Conservation (phyloP, 2,329 filamentous ascomycete species). For the Beauveria rudraprayagi region DNA sequence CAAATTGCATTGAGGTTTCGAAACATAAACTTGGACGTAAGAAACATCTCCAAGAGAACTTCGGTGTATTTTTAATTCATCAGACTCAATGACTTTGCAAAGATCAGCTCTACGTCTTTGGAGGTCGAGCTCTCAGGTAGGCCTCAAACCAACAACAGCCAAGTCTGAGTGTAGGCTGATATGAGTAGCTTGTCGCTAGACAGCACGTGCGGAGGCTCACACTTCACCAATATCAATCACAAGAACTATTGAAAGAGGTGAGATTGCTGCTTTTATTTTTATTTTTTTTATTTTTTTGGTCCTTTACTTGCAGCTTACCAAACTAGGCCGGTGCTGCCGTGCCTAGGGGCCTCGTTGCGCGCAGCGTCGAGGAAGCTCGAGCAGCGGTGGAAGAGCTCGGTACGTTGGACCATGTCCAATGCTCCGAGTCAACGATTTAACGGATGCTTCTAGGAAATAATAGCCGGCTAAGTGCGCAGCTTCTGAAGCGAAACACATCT, state of each 20-base stretch:
- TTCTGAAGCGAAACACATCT: conserved; percentile 14
- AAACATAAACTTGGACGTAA: background rate
- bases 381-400: conserved; percentile 18
- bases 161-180: background rate
- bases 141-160: background rate
- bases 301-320: background rate
- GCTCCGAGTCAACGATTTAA: background rate
- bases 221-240: conserved; percentile 23
- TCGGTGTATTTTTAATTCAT: background rate
- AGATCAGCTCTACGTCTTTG: conserved; percentile 1
- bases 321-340: conserved; percentile 20
- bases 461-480: conserved; percentile 22
- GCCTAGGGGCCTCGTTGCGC: conserved; percentile 17
- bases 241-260: conserved; percentile 20
- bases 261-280: background rate
- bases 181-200: background rate
- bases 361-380: conserved; percentile 16
- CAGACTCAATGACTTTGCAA: background rate
- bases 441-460: conserved; percentile 13
- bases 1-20: background rate
- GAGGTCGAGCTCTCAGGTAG: conserved; percentile 3
- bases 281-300: fast-evolving
- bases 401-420: conserved; percentile 5
- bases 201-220: conserved; percentile 17
- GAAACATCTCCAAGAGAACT: background rate